Evolutionary conservation across 2,329 filamentous ascomycete species (phyloP).

Genomic region (Cladophialophora chaetospira): DNA sequence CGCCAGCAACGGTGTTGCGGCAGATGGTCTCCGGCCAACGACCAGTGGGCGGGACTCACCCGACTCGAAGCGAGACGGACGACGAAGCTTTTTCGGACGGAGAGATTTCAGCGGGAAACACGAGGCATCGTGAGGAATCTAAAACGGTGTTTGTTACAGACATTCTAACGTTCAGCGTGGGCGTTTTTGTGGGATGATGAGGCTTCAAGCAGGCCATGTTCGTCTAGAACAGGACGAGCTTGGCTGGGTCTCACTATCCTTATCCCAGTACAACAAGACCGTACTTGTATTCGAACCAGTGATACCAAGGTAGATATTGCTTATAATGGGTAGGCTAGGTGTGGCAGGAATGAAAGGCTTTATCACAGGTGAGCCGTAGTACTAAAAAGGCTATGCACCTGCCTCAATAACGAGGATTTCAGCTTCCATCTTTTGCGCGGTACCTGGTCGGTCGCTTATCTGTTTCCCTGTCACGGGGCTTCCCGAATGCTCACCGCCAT

Average conservation of each 20-base stretch:
- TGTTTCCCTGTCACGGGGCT: neutral
- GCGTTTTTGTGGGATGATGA: slow-evolving; percentile 3
- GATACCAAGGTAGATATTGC: slow-evolving; percentile 22
- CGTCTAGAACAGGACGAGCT: neutral
- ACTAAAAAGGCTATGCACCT: neutral
- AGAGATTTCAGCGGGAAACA: slow-evolving; percentile 38
- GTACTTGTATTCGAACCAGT: slow-evolving; percentile 15
- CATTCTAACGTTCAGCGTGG: slow-evolving; percentile 11
- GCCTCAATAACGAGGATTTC: too few species aligned
- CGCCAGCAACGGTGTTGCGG: slow-evolving; percentile 47
- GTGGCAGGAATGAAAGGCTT: neutral
- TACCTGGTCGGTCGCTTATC: too few species aligned
- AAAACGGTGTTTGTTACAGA: neutral
- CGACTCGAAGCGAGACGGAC: slow-evolving; percentile 45
- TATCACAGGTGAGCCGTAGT: neutral
- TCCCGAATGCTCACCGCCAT: slow-evolving; percentile 1
- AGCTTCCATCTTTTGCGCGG: too few species aligned
- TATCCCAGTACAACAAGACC: neutral
- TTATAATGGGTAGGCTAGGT: neutral
- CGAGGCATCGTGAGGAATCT: slow-evolving; percentile 16
- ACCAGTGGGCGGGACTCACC: slow-evolving; percentile 40
- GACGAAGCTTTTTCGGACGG: slow-evolving; percentile 52
- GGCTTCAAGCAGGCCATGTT: neutral
- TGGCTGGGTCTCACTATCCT: neutral
- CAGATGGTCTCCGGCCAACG: slow-evolving; percentile 27